Percentiles rank a stretch among this genome's conserved stretches.
These are phyloP conservation scores for Blastomyces percursus DNA, from an alignment of 2,329 filamentous ascomycete genomes.

Conservation along the genomic window DNA sequence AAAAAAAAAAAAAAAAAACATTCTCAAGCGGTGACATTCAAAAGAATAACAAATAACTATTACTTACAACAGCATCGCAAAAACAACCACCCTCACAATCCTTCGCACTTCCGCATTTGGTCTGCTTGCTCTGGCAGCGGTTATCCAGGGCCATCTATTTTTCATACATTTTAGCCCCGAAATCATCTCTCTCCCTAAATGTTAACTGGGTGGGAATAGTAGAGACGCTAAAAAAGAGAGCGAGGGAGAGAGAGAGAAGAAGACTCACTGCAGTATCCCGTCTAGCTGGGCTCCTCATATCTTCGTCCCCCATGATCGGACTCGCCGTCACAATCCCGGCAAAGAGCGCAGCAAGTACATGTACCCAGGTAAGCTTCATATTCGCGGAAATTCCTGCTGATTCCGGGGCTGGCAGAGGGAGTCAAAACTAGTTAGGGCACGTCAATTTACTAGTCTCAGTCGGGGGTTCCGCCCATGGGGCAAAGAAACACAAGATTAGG, in stretches of 20 bases:
- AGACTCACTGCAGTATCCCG: background rate
- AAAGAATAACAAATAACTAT: background rate
- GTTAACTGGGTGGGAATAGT: background rate
- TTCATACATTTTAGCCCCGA: no score
- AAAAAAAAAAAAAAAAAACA: background rate
- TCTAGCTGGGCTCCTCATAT: background rate
- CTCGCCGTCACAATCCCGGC: background rate
- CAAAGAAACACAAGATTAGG: no score
- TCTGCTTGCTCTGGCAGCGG: background rate
- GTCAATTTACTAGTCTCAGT: background rate
- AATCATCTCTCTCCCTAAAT: background rate
- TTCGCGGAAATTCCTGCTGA: background rate
- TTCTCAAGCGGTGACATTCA: background rate
- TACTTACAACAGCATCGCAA: slow-evolving; percentile 3
- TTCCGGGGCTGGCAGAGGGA: background rate
- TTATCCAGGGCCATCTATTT: background rate
- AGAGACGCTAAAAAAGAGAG: background rate
- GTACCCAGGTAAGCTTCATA: slow-evolving; percentile 3
- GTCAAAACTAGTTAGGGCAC: background rate
- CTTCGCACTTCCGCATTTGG: background rate
- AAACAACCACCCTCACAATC: slow-evolving; percentile 1
- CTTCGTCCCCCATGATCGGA: background rate
- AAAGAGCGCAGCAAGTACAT: slow-evolving; percentile 1
- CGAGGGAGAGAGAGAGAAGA: no score
- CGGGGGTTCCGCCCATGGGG: background rate